These are phyloP conservation scores for Colletotrichum destructivum DNA, from an alignment of 2,329 filamentous ascomycete genomes.

Conservation along the genomic window DNA sequence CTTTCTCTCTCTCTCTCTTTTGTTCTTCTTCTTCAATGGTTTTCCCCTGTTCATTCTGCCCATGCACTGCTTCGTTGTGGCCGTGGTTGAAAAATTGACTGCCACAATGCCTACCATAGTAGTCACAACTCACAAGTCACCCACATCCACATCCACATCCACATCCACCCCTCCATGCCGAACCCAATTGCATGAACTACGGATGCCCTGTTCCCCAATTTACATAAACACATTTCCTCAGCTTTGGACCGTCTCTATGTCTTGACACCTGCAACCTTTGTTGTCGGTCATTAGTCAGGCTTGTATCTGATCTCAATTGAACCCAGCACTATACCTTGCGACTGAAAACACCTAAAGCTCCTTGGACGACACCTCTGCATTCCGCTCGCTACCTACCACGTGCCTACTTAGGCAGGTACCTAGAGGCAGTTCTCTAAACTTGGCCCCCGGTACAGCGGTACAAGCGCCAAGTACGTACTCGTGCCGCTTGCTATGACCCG, in stretches of 20 bases:
- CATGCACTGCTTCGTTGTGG: slow-evolving; percentile 17
- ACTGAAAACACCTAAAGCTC: not conserved
- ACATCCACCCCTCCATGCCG: not conserved
- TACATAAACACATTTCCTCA: not conserved
- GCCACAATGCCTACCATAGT: not conserved
- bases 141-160: not conserved
- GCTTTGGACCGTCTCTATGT: not conserved
- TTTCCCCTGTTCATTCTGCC: not conserved
- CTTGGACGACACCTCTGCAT: not conserved
- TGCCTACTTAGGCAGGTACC: too few species aligned
- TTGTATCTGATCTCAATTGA: not conserved
- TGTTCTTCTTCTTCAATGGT: not conserved
- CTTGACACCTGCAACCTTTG: not conserved
- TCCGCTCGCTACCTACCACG: not conserved
- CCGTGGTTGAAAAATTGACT: not conserved
- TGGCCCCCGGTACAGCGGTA: slow-evolving; percentile 7
- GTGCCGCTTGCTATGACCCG: not conserved
- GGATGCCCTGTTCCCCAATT: not conserved
- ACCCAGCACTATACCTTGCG: not conserved
- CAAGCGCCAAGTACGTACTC: slow-evolving; percentile 26
- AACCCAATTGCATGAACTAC: slow-evolving; percentile 3
- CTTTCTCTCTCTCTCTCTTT: slow-evolving; percentile 9
- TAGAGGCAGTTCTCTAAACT: not conserved
- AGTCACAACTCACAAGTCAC: not conserved
- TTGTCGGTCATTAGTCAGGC: not conserved